These are phyloP conservation scores for Gossypium raimondii DNA, from an alignment of 345 rosid genomes.

Conservation along the genomic window DNA sequence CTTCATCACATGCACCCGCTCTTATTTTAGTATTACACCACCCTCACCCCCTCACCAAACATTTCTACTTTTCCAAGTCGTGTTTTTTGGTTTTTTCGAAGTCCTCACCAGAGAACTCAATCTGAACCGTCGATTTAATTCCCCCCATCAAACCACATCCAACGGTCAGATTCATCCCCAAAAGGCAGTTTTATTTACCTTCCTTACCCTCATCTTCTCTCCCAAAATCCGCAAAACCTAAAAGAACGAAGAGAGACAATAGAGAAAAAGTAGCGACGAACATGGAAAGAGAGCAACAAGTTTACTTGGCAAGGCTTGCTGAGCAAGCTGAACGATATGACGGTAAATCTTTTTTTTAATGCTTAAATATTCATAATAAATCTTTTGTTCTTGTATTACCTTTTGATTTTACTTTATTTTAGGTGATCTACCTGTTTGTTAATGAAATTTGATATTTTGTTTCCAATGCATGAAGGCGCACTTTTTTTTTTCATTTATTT, in stretches of 20 bases:
- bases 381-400: neutral
- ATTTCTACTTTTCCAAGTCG: too few relatives aligned
- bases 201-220: neutral
- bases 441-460: neutral
- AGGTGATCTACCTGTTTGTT: neutral
- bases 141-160: conserved; percentile 26
- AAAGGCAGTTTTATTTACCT: conserved; percentile 5
- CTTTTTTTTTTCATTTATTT: neutral
- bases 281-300: conserved; percentile 77
- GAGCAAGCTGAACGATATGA: conserved; percentile 96
- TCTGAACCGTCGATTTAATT: conserved; percentile 24
- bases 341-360: conserved; percentile 35
- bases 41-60: too few relatives aligned
- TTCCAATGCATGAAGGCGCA: neutral
- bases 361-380: too few relatives aligned
- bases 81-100: neutral
- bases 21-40: too few relatives aligned
- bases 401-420: neutral
- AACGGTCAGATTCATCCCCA: conserved; percentile 28
- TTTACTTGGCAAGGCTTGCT: conserved; percentile 82
- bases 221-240: neutral
- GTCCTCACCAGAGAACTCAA: neutral
- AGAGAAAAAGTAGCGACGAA: conserved; percentile 42
- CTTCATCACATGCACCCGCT: too few relatives aligned
- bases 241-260: neutral